Base-by-base conservation (phyloP, 768 basidiomycete species). In the Mycena floridula region DNA sequence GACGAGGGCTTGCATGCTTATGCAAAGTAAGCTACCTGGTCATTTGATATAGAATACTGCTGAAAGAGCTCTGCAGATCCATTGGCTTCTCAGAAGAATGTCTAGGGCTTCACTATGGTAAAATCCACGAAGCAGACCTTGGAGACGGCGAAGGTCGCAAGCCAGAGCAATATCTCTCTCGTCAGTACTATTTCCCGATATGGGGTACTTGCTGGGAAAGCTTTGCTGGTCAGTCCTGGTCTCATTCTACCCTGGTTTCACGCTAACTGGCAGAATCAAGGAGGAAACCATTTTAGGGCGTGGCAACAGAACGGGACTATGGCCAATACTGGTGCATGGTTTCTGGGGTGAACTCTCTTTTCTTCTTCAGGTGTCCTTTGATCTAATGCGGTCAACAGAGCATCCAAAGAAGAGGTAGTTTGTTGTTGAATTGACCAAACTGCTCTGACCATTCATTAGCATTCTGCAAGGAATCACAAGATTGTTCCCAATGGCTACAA, bases 181-280 rank as follows among this genome's bases (percentile, higher is more conserved):
- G 90, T 20, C 89, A 93, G 53, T 69, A 82, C 49, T 90, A 89
- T 62, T 76, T 77, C 52, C 73, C 74, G 49, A 64, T 82, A 26
- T 82, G 79, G 74, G 90, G 90, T 22, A 88, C 88, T 0, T 93
- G 90, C 61, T 89, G 90, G 85, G 89, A 93, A 69, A 88, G 80
- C 54, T 61, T 92, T 20, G 72, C 81, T 51, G 83, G 83, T n/a
- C n/a, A n/a, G n/a, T n/a, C n/a, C n/a, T n/a, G n/a, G n/a, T n/a
- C 72, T 40, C 43, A 60, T 49, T 24, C 18, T 8, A 9, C 42
- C n/a, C 20, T 26, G 4, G 15, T 37, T 0, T 35, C 41, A 32
- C 28, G n/a, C 11, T 32, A 9, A 9, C 9, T 9, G 28, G n/a
- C 28, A n/a, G n/a, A n/a, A n/a, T n/a, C n/a, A n/a, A n/a, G n/a